These are phyloP conservation scores for Sporisorium scitamineum DNA, from an alignment of 1,284 basidiomycete genomes.

Conservation along the genomic window DNA sequence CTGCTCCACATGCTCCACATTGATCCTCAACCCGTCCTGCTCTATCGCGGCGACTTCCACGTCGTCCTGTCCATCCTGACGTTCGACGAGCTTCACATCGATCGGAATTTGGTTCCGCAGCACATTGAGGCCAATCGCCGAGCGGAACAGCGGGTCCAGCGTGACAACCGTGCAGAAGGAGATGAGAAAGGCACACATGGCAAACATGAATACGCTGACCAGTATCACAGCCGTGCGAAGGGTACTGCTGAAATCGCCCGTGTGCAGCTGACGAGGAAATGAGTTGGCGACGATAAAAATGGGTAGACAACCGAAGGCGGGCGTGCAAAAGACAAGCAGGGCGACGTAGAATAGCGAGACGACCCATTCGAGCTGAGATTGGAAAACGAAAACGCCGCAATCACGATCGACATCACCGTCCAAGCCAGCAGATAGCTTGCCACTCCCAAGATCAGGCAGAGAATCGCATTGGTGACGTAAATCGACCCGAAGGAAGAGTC, in stretches of 20 bases:
- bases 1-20: too few relatives aligned
- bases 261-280: background rate
- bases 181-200: background rate
- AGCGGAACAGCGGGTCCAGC: slow-evolving; percentile 14
- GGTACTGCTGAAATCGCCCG: background rate
- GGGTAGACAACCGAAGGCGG: background rate
- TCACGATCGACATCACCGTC: background rate
- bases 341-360: slow-evolving; percentile 9
- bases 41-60: too few relatives aligned
- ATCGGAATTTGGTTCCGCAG: background rate
- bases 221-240: background rate
- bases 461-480: slow-evolving; percentile 12
- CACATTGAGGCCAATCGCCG: slow-evolving; percentile 11
- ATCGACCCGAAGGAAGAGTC: slow-evolving; percentile 1
- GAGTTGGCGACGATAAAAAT: background rate
- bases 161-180: slow-evolving; percentile 8
- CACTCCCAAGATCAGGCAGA: slow-evolving; percentile 3
- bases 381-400: background rate
- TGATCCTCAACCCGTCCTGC: too few relatives aligned
- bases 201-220: background rate
- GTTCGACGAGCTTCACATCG: too few relatives aligned
- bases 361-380: slow-evolving; percentile 1
- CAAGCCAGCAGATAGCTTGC: slow-evolving; percentile 10
- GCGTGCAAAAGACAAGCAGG: background rate
- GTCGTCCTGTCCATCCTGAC: too few relatives aligned